Percentiles rank a stretch among this genome's conserved stretches.
Evolutionary conservation across 768 basidiomycete genomes (phyloP).

Genomic region (Austroboletus eburneus): DNA sequence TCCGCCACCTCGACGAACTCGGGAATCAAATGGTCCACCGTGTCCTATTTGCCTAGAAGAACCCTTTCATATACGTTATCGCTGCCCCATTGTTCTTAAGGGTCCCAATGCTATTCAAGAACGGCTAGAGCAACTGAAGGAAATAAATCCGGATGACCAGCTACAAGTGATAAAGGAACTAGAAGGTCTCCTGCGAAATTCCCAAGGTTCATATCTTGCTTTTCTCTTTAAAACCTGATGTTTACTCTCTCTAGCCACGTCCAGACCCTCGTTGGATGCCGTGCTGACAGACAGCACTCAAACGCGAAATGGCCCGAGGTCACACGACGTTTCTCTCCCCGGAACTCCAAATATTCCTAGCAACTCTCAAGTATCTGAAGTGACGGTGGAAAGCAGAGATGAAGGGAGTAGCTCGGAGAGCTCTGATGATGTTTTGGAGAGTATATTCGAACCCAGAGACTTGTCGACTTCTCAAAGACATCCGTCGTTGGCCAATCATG

Average conservation of each 20-base stretch:
- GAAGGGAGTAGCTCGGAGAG: conserved; percentile 41
- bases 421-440: conserved; percentile 23
- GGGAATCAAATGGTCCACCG: conserved; percentile 3
- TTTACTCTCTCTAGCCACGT: conserved; percentile 5
- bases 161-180: conserved; percentile 39
- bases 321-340: conserved; percentile 2
- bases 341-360: conserved; percentile 23
- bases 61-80: conserved; percentile 45
- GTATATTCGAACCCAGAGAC: conserved; percentile 14
- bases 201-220: conserved; percentile 21
- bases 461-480: neutral
- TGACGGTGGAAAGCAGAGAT: conserved; percentile 33
- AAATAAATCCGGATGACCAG: conserved; percentile 17
- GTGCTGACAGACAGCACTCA: conserved; percentile 1
- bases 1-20: neutral
- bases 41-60: conserved; percentile 46
- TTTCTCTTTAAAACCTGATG: conserved; percentile 4
- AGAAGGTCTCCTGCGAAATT: conserved; percentile 30
- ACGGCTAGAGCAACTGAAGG: conserved; percentile 43
- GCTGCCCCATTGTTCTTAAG: conserved; percentile 45
- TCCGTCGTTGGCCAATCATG: conserved; percentile 10
- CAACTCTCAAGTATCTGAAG: conserved; percentile 34
- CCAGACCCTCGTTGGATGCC: neutral
- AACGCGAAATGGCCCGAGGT: neutral
- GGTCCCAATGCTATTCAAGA: conserved; percentile 41